Base-by-base conservation (phyloP, 208 protist species). In the Lotmaria passim region DNA sequence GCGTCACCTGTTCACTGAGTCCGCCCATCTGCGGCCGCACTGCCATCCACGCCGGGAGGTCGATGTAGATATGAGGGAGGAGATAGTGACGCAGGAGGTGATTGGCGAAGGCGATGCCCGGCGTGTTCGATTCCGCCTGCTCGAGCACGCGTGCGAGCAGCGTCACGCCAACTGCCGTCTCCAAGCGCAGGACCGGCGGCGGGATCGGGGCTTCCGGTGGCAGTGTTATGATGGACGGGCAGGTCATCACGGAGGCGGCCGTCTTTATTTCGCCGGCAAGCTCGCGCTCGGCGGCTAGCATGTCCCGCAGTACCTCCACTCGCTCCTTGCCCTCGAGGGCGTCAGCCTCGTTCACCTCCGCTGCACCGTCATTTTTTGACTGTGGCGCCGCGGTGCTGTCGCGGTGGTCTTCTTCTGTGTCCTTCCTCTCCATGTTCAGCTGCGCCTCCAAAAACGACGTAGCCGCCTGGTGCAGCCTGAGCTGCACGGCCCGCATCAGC, bases 111-210 rank as follows among this genome's bases (percentile, higher is more conserved):
- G 50, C 28, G 60, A 91, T 85, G 23, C 79, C 74, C 5, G 92
- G 86, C 12, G 90, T 65, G 44, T 74, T 51, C 8, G 46, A 14
- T 38, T 67, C 77, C 51, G 79, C 78, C 61, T 95, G 87, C 61
- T 87, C 81, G 24, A 96, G 75, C 14, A 94, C 83, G 43, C 78
- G 81, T 73, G 82, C 86, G n/a, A 96, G 75, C 28, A 96, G 61
- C 36, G 83, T 72, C 8, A 76, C 87, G 52, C 67, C 69, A 38
- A 81, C 78, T 7, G 87, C 83, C 1, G 90, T 87, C 77, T 96
- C 87, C 23, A 87, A 44, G n/a, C 50, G 51, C 51, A 96, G 66
- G n/a, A 91, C 46, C 12, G 88, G 80, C 10, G 63, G 31, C 34
- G 88, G 79, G 34, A 91, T 73, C 26, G 71, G 78, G 53, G 89